phyloP scores from a whole-genome alignment of 768 basidiomycete genomes.

The Tulasnella sp. region DNA sequence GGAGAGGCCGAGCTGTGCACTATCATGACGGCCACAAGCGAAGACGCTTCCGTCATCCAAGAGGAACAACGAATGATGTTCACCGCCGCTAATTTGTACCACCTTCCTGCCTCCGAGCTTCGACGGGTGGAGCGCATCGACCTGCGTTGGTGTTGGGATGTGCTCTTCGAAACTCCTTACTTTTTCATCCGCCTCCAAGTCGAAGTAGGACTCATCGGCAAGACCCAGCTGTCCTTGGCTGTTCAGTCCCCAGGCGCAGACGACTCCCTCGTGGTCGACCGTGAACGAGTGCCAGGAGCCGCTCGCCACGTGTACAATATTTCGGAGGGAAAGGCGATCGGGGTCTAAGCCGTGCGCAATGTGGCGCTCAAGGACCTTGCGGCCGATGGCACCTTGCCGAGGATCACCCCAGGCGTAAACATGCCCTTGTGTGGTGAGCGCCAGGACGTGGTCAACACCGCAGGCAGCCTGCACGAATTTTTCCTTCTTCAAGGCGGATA shows the following conservation, averaged over 20 bases:
- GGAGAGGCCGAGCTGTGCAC: slow-evolving; percentile 69
- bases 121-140: slow-evolving; percentile 59
- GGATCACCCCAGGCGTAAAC: slow-evolving; percentile 89
- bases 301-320: slow-evolving; percentile 68
- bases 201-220: slow-evolving; percentile 50
- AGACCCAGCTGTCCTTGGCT: slow-evolving; percentile 64
- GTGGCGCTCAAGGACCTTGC: slow-evolving; percentile 81
- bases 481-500: slow-evolving; percentile 38
- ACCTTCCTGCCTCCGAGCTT: slow-evolving; percentile 60
- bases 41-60: slow-evolving; percentile 79
- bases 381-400: slow-evolving; percentile 86
- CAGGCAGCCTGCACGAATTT: slow-evolving; percentile 68
- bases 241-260: slow-evolving; percentile 97
- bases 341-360: slow-evolving; percentile 87
- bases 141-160: slow-evolving; percentile 56
- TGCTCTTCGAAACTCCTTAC: slow-evolving; percentile 43
- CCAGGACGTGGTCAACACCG: slow-evolving; percentile 85
- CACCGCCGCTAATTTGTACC: slow-evolving; percentile 73
- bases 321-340: slow-evolving; percentile 76
- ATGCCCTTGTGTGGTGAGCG: slow-evolving; percentile 81
- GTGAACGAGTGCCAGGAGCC: slow-evolving; percentile 89
- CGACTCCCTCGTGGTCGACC: slow-evolving; percentile 72
- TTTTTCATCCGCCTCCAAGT: slow-evolving; percentile 44
- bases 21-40: slow-evolving; percentile 80
- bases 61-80: slow-evolving; percentile 88